Base-by-base conservation (phyloP, 352 stramenopile species). In the Globisporangium uncinulatum region DNA sequence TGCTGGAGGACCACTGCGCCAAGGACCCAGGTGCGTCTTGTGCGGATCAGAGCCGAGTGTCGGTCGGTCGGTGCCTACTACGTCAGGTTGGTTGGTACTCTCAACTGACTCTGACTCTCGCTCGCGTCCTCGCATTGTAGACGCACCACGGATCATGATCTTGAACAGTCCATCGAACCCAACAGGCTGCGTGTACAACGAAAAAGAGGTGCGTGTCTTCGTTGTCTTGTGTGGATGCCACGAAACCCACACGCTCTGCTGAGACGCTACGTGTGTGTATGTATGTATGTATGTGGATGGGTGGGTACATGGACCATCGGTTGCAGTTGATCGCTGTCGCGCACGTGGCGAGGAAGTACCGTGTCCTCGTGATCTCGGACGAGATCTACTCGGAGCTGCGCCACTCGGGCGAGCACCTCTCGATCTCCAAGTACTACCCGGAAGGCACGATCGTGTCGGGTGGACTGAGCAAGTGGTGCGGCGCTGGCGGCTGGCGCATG, bases 321-420 rank as follows among this genome's bases (percentile, higher is more conserved):
- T 42, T 31, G 19, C 47, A 66, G 59, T 66, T 66, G 34, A 66
- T 83, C 13, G 80, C 70, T 32, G 69, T 96, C 14, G 86, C 86
- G 29, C 66, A 77, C 13, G 67, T 94, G 6, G 85, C 83, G 31
- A 74, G 83, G 46, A 92, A 91, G 67, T 94, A 94, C 62, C 77
- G 85, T 19, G 79, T 96, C 49, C 77, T 94, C n/a, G 84, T 95
- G 20, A 83, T 95, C 21, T 95, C 86, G 42, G 86, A 95, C 54
- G 86, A 95, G 65, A 90, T 95, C 50, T 95, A 95, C 67, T 92
- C 84, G 34, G 86, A 94, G 63, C 62, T 94, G 37, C 83, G 89
- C 51, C 79, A 93, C 63, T 73, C 67, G 17, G 77, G 79, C 24
- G 69, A 78, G 9, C 86, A 95, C 43, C 45, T 89, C 13, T 94